Evolutionary conservation across 2,329 filamentous ascomycete species (phyloP).

Genomic region (Xylaria sp.): DNA sequence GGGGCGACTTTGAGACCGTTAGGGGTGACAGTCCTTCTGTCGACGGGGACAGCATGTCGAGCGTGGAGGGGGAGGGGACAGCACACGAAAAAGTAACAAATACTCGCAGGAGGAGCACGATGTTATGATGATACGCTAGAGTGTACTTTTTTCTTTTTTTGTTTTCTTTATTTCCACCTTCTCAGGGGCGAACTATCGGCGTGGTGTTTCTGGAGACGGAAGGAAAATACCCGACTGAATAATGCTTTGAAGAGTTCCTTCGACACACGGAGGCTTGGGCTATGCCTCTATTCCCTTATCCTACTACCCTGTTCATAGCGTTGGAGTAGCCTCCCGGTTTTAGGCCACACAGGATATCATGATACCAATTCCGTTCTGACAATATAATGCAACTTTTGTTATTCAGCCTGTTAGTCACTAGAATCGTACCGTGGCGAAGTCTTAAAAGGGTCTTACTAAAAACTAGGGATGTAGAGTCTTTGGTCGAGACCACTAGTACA

Average conservation of each 20-base stretch:
- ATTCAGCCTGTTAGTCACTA: neutral
- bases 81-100: slow-evolving; percentile 42
- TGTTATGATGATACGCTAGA: slow-evolving; percentile 52
- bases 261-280: neutral
- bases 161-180: neutral
- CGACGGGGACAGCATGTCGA: slow-evolving; percentile 43
- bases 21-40: slow-evolving; percentile 18
- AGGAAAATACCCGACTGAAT: slow-evolving; percentile 14
- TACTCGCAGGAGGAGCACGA: slow-evolving; percentile 61
- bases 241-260: slow-evolving; percentile 2
- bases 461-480: too few relatives aligned
- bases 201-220: slow-evolving; percentile 20
- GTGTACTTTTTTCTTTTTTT: neutral
- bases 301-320: slow-evolving; percentile 33
- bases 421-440: neutral
- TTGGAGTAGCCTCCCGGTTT: slow-evolving; percentile 30
- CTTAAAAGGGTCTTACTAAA: too few relatives aligned
- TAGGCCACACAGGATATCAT: slow-evolving; percentile 15
- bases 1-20: slow-evolving; percentile 35
- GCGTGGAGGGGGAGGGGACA: slow-evolving; percentile 36
- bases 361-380: slow-evolving; percentile 20
- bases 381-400: neutral
- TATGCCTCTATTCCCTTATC: slow-evolving; percentile 16
- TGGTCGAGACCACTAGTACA: neutral
- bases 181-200: slow-evolving; percentile 14